Percentiles rank a stretch among this genome's conserved stretches.
Conservation (phyloP, 2,329 filamentous ascomycete species). For the Phaeosphaeriaceae sp. region DNA sequence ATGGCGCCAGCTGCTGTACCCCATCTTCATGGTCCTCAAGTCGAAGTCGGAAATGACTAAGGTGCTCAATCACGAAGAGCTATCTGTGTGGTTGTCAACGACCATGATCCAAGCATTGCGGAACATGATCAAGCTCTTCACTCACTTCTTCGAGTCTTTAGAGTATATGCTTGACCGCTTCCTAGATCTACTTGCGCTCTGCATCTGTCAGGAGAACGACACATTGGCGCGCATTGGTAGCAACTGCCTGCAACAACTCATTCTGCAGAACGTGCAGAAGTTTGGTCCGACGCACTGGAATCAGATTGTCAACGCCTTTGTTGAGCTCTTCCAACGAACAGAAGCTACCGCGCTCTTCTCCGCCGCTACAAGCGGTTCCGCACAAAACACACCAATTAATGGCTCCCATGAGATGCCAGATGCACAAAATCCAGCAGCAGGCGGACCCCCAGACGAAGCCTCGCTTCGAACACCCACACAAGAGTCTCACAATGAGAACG, state of each 20-base stretch:
- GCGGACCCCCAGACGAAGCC: conserved; percentile 42
- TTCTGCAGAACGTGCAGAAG: conserved; percentile 94
- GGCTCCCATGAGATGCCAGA: conserved; percentile 51
- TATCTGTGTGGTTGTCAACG: conserved; percentile 97
- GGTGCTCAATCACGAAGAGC: conserved; percentile 91
- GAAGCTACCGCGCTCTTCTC: conserved; percentile 96
- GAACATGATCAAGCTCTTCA: conserved; percentile 98
- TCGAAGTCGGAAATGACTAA: conserved; percentile 97
- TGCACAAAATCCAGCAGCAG: conserved; percentile 51
- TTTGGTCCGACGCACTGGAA: conserved; percentile 88
- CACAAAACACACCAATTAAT: conserved; percentile 58
- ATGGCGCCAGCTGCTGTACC: conserved; percentile 95
- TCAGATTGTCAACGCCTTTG: conserved; percentile 94
- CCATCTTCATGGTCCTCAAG: conserved; percentile 97
- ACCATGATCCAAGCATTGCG: conserved; percentile 98
- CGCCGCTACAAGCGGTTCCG: conserved; percentile 64
- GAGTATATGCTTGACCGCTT: conserved; percentile 99
- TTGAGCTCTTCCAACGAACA: conserved; percentile 91
- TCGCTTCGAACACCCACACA: conserved; percentile 42
- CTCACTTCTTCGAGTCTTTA: conserved; percentile 94
- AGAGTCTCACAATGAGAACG: conserved; percentile 44
- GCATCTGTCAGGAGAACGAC: conserved; percentile 99
- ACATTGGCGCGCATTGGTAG: conserved; percentile 97
- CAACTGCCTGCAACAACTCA: conserved; percentile 96
- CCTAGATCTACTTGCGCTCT: conserved; percentile 89